A percentile compares a stretch with the other conserved stretches of the same genome.
phyloP scores from a whole-genome alignment of 2,329 filamentous ascomycete genomes.

The Cladophialophora yegresii region DNA sequence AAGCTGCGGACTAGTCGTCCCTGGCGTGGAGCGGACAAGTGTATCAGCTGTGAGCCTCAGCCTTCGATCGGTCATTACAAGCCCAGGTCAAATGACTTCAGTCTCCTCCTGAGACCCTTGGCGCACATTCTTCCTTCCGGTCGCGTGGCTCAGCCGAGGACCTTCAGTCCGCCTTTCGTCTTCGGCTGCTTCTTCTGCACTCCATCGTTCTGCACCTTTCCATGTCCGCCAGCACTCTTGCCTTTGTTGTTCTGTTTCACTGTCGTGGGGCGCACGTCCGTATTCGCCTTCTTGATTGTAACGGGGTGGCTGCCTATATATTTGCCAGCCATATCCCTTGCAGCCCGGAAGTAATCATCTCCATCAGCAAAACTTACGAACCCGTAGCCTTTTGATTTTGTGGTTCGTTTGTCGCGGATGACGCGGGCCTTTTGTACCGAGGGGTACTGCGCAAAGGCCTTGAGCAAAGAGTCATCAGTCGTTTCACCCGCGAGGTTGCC shows the following conservation, averaged over 20 bases:
- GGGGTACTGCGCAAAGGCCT: constrained; percentile 85
- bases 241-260: constrained; percentile 57
- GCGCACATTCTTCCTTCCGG: neutral
- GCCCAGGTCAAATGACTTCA: neutral
- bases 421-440: constrained; percentile 92
- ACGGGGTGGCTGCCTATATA: constrained; percentile 98
- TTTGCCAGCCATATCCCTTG: constrained; percentile 98
- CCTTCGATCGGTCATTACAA: neutral
- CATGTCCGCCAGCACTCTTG: constrained; percentile 38
- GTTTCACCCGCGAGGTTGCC: constrained; percentile 97
- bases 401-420: constrained; percentile 90
- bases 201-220: constrained; percentile 49
- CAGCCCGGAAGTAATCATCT: constrained; percentile 94
- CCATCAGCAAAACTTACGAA: constrained; percentile 95
- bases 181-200: constrained; percentile 49
- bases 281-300: constrained; percentile 80
- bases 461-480: constrained; percentile 90
- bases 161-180: constrained; percentile 50
- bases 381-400: constrained; percentile 93
- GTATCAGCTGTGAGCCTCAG: neutral
- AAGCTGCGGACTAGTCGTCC: no score
- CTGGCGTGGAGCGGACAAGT: neutral
- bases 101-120: neutral
- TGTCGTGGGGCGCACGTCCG: constrained; percentile 80
- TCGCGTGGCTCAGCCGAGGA: constrained; percentile 44